phyloP scores from a whole-genome alignment of 1,139 yeast species.

The Martiniozyma asiatica region DNA sequence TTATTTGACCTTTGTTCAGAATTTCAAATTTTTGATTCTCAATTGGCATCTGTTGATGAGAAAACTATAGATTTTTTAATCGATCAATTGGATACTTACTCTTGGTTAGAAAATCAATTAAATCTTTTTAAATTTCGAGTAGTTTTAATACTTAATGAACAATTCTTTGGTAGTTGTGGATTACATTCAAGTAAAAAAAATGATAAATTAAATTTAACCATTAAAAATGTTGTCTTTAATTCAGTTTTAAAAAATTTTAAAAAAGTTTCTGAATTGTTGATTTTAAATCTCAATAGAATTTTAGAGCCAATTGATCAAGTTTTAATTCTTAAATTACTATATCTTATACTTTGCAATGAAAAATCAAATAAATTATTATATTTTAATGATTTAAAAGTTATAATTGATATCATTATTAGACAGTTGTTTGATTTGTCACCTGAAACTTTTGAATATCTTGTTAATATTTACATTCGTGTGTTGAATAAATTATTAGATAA shows the following conservation, averaged over 20 bases:
- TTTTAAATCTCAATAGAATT: conserved; percentile 66
- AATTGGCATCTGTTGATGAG: conserved; percentile 36
- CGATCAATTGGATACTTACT: conserved; percentile 34
- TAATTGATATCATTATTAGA: conserved; percentile 74
- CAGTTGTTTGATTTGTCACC: conserved; percentile 57
- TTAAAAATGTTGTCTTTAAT: too few species aligned
- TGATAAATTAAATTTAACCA: conserved; percentile 21
- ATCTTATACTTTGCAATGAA: conserved; percentile 59
- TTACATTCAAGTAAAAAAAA: conserved; percentile 3
- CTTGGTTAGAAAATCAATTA: conserved; percentile 49
- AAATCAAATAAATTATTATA: conserved; percentile 54
- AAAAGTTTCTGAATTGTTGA: conserved; percentile 41
- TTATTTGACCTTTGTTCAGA: conserved; percentile 41
- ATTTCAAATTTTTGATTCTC: conserved; percentile 27
- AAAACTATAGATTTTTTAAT: conserved; percentile 46
- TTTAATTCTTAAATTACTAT: conserved; percentile 66
- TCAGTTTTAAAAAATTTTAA: conserved; percentile 23
- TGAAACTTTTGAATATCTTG: conserved; percentile 47
- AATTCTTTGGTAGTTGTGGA: conserved; percentile 50
- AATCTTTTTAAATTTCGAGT: conserved; percentile 66
- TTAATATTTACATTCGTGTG: conserved; percentile 69
- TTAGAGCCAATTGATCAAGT: conserved; percentile 63
- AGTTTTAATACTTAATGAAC: conserved; percentile 71
- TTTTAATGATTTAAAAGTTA: conserved; percentile 72
- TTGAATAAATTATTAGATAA: conserved; percentile 58